phyloP scores from a whole-genome alignment of 495 filamentous ascomycete species.

The Amorphotheca resinae region DNA sequence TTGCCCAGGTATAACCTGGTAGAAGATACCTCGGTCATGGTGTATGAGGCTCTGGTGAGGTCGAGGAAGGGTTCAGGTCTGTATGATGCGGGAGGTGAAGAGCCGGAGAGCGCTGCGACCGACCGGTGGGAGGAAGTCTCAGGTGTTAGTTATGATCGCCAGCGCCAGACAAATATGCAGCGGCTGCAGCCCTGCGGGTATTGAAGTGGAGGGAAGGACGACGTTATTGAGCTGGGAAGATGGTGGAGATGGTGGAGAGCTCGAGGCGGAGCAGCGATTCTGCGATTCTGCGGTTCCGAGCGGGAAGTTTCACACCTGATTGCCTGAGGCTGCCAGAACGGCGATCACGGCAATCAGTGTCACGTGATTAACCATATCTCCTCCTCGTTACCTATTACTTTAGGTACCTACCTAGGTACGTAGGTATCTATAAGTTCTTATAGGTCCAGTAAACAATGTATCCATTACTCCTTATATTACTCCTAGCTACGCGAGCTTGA shows the following conservation, averaged over 20 bases:
- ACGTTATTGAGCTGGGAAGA: not conserved
- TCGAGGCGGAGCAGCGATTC: too few relatives aligned
- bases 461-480: too few relatives aligned
- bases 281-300: too few relatives aligned
- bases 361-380: too few relatives aligned
- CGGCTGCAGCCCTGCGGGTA: not conserved
- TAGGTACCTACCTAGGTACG: too few relatives aligned
- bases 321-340: too few relatives aligned
- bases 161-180: not conserved
- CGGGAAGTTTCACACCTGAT: too few relatives aligned
- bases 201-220: not conserved
- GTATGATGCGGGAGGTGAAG: not conserved
- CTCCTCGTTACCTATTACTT: too few relatives aligned
- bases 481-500: too few relatives aligned
- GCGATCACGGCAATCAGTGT: too few relatives aligned
- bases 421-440: too few relatives aligned
- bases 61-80: not conserved
- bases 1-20: conserved; percentile 94
- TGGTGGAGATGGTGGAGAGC: not conserved
- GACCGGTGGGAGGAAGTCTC: not conserved
- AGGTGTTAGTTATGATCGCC: not conserved
- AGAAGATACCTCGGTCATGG: conserved; percentile 69
- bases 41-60: conserved; percentile 8
- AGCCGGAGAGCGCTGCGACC: not conserved
- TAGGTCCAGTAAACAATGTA: too few relatives aligned